Evolutionary conservation across 2,329 filamentous ascomycete species (phyloP), one percentile per base, ranked within the genome.

Genomic region (Pleomassaria siparia): DNA sequence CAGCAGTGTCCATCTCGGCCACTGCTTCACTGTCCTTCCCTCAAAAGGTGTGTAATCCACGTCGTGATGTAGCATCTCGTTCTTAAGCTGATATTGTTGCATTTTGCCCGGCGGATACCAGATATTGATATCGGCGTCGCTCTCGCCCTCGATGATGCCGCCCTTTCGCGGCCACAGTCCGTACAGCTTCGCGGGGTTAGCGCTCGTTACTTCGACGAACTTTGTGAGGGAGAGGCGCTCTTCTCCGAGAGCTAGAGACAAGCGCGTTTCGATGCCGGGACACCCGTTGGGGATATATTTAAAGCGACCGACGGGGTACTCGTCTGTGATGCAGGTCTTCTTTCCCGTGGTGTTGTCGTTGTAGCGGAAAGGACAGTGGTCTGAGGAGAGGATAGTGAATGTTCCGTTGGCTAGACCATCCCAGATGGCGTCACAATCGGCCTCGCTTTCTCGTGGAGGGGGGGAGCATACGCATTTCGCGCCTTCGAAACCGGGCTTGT

Each of bases 31-130:
- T n/a, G 59, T 68, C 40, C 72, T 73, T 0, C 82, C 81, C 60
- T 85, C 82, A 55, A 80, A 85, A 0, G 82, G 82, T 8, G 82
- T 84, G 57, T 85, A 84, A 57, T 86, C 82, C 2, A 83, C 77
- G 50, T 80, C 74, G 59, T 85, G 82, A 63, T 86, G 82, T 52
- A 85, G 62, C 67, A 78, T 77, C 7, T 71, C 69, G 55, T 84
- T 83, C 32, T 66, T 78, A 46, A 81, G 49, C 18, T 57, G 64
- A 51, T 80, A 74, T 11, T 70, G 63, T 15, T 76, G 60, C 55
- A 76, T 54, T 44, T 60, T 66, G 15, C 48, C 48, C 1, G 45
- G 43, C 1, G 79, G 79, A 61, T 82, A 80, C 80, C 80, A 84
- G 16, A 83, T 75, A 10, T 78, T 77, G 28, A 84, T 61, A 62